Percentiles rank a stretch among this genome's conserved stretches.
phyloP scores from a whole-genome alignment of 306 rosid species.

The Abrus precatorius region DNA sequence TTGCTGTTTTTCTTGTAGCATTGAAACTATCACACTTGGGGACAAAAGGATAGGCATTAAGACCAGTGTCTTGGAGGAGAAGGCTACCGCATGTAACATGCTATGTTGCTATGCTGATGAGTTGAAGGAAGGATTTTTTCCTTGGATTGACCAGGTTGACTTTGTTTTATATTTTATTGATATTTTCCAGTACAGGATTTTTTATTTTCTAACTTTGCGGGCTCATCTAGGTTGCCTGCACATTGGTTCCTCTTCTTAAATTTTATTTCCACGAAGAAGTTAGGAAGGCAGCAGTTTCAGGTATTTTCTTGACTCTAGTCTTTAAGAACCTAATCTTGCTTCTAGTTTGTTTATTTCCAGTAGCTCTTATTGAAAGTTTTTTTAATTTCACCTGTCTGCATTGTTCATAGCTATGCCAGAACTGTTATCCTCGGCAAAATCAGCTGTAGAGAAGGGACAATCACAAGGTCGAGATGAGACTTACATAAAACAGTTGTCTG shows the following conservation, averaged over 20 bases:
- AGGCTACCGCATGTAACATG: conserved; percentile 99
- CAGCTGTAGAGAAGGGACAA: conserved; percentile 89
- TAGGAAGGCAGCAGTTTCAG: conserved; percentile 99
- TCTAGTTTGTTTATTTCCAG: conserved; percentile 16
- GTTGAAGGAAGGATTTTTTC: conserved; percentile 98
- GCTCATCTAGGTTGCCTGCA: conserved; percentile 87
- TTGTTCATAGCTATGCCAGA: conserved; percentile 89
- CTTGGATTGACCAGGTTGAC: conserved; percentile 97
- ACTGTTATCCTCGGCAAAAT: conserved; percentile 86
- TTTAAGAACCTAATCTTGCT: conserved; percentile 2
- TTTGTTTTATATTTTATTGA: conserved; percentile 27
- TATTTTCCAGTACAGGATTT: conserved; percentile 11
- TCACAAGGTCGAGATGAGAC: conserved; percentile 88
- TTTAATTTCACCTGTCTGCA: conserved; percentile 35
- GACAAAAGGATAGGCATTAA: conserved; percentile 97
- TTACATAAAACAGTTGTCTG: conserved; percentile 90
- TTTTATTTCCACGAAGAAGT: conserved; percentile 99
- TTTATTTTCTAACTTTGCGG: conserved; percentile 45
- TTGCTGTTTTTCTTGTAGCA: conserved; percentile 64
- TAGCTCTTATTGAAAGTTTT: neutral
- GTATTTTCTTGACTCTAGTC: conserved; percentile 53
- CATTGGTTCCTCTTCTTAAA: conserved; percentile 96
- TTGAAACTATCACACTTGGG: conserved; percentile 96
- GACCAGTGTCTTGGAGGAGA: conserved; percentile 98
- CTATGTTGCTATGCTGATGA: conserved; percentile 99